Conservation (phyloP, 1,284 basidiomycete genomes). For the Rhodofomes roseus region DNA sequence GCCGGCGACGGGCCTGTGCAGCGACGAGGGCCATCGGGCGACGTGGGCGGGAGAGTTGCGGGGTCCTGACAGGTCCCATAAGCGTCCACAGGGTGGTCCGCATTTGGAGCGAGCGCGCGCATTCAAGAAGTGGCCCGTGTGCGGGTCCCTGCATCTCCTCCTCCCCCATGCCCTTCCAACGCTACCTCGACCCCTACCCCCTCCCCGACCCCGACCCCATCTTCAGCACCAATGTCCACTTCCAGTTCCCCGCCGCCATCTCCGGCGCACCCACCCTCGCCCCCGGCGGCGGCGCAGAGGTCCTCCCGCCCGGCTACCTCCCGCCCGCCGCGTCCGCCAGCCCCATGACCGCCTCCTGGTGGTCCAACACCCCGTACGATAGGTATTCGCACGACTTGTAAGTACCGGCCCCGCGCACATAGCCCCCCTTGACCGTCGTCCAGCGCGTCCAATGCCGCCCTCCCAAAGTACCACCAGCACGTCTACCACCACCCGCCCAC, state of each 20-base stretch:
- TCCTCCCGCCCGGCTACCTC: slow-evolving; percentile 40
- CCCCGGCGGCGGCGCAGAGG: slow-evolving; percentile 66
- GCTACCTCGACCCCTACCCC: slow-evolving; percentile 4
- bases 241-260: slow-evolving; percentile 64
- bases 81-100: slow-evolving; percentile 1
- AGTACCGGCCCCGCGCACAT: slow-evolving; percentile 5
- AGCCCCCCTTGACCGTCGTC: slow-evolving; percentile 4
- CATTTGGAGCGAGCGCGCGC: background rate
- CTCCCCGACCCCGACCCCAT: slow-evolving; percentile 17
- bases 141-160: background rate
- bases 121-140: background rate
- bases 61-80: slow-evolving; percentile 8
- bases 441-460: slow-evolving; percentile 1
- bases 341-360: slow-evolving; percentile 40
- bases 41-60: background rate
- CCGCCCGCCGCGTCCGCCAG: slow-evolving; percentile 17
- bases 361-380: slow-evolving; percentile 41
- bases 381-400: slow-evolving; percentile 16
- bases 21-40: background rate
- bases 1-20: too few relatives aligned
- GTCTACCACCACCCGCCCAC: background rate
- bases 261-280: slow-evolving; percentile 54
- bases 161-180: slow-evolving; percentile 7
- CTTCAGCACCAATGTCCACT: slow-evolving; percentile 37
- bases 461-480: slow-evolving; percentile 2